Base-by-base conservation (phyloP, 1,139 yeast species). In the Kluyveromyces marxianus region DNA sequence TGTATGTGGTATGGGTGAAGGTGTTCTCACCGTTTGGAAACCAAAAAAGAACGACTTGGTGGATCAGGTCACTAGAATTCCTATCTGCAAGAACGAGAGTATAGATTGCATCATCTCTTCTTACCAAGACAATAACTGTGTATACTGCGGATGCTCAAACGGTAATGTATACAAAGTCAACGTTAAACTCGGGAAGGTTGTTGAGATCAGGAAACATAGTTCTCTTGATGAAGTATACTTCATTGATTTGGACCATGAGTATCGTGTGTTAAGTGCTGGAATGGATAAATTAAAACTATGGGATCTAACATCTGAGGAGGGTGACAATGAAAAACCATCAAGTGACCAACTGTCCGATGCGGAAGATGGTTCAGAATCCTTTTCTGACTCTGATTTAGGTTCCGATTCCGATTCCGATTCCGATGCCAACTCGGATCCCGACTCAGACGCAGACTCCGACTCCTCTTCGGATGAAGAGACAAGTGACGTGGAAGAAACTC, bases 21-120 rank as follows among this genome's bases (percentile, higher is more conserved):
- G 97, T 2, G 77, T 88, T n/a, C 74, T 88, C 4, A 88, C 97
- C 0, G 71, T 85, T n/a, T 92, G 97, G 98, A 81, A 79, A 54
- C 79, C 83, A 37, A 72, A 77, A 37, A 77, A 77, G 60, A 84
- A 83, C 58, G 71, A 71, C 41, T 75, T 83, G 56, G 74, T 71
- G 52, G 97, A 90, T 64, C 97, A 89, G 64, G 72, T 88, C 45
- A 76, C 86, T n/a, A 72, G 97, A 48, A 76, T 90, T 24, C 79
- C 81, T 51, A 72, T 90, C 6, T 74, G 80, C 42, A 79, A 76
- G 49, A 81, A 78, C 36, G 92, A 87, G 33, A 83, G 94, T 24
- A 76, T 90, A 24, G 97, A 90, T 61, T 75, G 86, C 25, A 68
- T 90, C 1, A 71, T 88, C 2, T 79, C 90, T 2, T 84, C 94